phyloP scores from a whole-genome alignment of 1,284 basidiomycete genomes.

The Ceratobasidium sp. region DNA sequence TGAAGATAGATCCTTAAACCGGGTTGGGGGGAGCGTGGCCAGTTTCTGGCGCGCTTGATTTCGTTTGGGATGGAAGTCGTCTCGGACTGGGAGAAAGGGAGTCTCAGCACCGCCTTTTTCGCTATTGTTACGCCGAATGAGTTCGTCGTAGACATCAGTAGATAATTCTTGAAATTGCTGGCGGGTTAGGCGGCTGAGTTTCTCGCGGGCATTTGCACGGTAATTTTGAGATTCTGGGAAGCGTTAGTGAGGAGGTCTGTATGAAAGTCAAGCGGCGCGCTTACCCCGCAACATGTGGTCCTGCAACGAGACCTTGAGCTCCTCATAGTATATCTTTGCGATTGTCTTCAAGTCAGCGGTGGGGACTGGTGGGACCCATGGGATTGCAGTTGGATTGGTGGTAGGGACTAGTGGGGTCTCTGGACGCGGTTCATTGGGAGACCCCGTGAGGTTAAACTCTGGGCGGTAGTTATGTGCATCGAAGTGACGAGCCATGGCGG shows the following conservation, averaged over 20 bases:
- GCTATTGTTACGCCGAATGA: slow-evolving; percentile 79
- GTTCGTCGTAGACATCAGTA: slow-evolving; percentile 94
- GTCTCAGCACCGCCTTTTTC: slow-evolving; percentile 61
- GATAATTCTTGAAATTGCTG: slow-evolving; percentile 94
- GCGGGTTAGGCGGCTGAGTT: slow-evolving; percentile 87
- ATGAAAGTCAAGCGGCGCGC: slow-evolving; percentile 43
- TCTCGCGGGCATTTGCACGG: slow-evolving; percentile 87
- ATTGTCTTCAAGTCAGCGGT: slow-evolving; percentile 74
- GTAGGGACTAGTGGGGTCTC: too few species aligned
- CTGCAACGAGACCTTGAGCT: slow-evolving; percentile 77
- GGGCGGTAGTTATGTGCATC: too few species aligned
- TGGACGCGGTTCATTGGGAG: too few species aligned
- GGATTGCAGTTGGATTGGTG: too few species aligned
- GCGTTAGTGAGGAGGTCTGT: not conserved
- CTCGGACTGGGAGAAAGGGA: slow-evolving; percentile 89
- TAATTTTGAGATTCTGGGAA: slow-evolving; percentile 76
- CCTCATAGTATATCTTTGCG: slow-evolving; percentile 79
- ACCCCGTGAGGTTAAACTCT: too few species aligned
- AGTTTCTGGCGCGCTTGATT: slow-evolving; percentile 99
- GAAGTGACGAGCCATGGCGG: too few species aligned
- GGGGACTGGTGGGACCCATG: too few species aligned
- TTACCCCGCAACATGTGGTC: slow-evolving; percentile 69
- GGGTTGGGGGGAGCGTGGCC: slow-evolving; percentile 89
- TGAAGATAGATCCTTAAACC: slow-evolving; percentile 96
- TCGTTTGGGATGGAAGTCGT: slow-evolving; percentile 98